These are phyloP conservation scores for Colletotrichum lini DNA, from an alignment of 2,329 filamentous ascomycete species.

Conservation along the genomic window DNA sequence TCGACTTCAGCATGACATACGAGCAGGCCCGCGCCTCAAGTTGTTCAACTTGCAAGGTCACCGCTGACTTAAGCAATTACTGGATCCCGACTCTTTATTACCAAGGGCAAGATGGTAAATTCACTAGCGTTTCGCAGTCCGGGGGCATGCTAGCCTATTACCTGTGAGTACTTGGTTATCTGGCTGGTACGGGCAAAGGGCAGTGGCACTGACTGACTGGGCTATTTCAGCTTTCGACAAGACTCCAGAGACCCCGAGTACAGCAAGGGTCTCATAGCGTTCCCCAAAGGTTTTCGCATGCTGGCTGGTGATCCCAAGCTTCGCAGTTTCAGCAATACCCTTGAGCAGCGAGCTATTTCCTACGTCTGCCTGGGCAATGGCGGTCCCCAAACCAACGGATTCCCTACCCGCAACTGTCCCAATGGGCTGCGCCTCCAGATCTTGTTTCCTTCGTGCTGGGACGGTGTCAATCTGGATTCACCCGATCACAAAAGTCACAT, in stretches of 20 bases:
- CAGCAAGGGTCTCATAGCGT: conserved; percentile 67
- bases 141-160: conserved; percentile 68
- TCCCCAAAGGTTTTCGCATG: conserved; percentile 76
- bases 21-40: conserved; percentile 65
- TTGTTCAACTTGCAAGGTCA: conserved; percentile 76
- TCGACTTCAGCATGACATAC: conserved; percentile 69
- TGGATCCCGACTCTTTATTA: conserved; percentile 74
- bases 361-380: conserved; percentile 68
- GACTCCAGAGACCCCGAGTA: conserved; percentile 55
- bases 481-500: conserved; percentile 70
- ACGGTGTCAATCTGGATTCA: conserved; percentile 70
- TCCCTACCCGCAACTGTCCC: conserved; percentile 70
- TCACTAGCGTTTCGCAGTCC: conserved; percentile 58
- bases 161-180: conserved; percentile 52
- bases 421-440: conserved; percentile 67
- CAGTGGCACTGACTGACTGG: conserved; percentile 1
- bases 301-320: conserved; percentile 69
- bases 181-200: not conserved
- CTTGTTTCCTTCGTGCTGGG: conserved; percentile 75
- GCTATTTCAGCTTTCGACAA: conserved; percentile 54
- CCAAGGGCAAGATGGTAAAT: conserved; percentile 68
- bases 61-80: conserved; percentile 76
- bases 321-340: conserved; percentile 59
- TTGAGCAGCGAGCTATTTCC: conserved; percentile 65
- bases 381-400: conserved; percentile 61